These are phyloP conservation scores for Lactarius sp. DNA, from an alignment of 768 basidiomycete species.

Conservation along the genomic window DNA sequence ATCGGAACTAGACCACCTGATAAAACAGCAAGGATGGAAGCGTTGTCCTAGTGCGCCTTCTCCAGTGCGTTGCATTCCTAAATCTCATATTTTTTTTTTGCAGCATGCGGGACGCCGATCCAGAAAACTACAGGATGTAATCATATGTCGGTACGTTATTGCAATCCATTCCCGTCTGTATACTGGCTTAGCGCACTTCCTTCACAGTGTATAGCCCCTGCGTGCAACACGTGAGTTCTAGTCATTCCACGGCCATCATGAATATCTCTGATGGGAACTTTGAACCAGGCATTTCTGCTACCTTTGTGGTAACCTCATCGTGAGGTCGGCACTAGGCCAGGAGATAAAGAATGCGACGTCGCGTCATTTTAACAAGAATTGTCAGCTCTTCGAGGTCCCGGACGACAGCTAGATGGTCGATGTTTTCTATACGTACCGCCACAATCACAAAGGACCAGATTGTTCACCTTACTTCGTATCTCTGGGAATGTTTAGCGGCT, in stretches of 20 bases:
- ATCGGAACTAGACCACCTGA: conserved; percentile 31
- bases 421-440: neutral
- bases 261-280: conserved; percentile 1
- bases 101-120: conserved; percentile 48
- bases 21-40: conserved; percentile 33
- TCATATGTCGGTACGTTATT: conserved; percentile 50
- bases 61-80: neutral
- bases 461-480: neutral
- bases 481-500: neutral
- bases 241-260: neutral
- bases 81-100: neutral
- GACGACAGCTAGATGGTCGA: neutral
- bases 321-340: conserved; percentile 34
- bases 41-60: conserved; percentile 31
- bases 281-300: conserved; percentile 48
- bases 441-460: neutral
- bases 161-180: neutral
- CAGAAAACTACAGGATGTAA: conserved; percentile 51
- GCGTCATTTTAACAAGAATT: conserved; percentile 33
- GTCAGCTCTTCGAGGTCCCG: conserved; percentile 34
- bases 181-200: neutral
- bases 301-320: conserved; percentile 44
- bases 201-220: conserved; percentile 47
- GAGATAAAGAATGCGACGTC: conserved; percentile 34
- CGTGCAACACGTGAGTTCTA: conserved; percentile 43